A percentile compares a stretch with the other conserved stretches of the same genome.
These are phyloP conservation scores for Mycena polygramma DNA, from an alignment of 768 basidiomycete genomes.

Conservation along the genomic window DNA sequence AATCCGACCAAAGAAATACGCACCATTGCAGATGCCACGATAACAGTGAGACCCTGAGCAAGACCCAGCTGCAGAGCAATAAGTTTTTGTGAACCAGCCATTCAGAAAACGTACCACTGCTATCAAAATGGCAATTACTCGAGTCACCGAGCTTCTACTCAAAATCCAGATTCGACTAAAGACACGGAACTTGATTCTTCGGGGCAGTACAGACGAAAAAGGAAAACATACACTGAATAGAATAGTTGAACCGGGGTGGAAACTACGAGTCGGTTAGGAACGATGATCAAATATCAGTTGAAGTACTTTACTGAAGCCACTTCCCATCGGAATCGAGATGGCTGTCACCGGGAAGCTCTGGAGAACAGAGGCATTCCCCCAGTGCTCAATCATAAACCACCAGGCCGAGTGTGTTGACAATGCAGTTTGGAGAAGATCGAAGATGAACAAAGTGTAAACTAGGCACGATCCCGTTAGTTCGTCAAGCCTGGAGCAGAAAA, in stretches of 20 bases:
- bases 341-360: slow-evolving; percentile 17
- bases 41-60: not conserved
- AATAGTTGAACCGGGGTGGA: slow-evolving; percentile 18
- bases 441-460: slow-evolving; percentile 12
- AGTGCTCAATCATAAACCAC: slow-evolving; percentile 22
- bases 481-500: no score
- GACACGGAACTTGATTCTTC: no score
- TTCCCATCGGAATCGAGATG: slow-evolving; percentile 7
- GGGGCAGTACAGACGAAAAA: no score
- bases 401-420: slow-evolving; percentile 24
- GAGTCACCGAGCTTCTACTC: not conserved
- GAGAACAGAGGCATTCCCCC: slow-evolving; percentile 17
- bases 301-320: slow-evolving; percentile 15
- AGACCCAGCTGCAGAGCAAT: not conserved
- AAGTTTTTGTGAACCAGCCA: not conserved
- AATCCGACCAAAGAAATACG: not conserved
- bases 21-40: not conserved
- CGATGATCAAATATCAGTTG: no score
- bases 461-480: not conserved
- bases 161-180: slow-evolving; percentile 8
- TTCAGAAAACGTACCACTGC: slow-evolving; percentile 16
- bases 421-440: slow-evolving; percentile 19
- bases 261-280: not conserved
- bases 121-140: slow-evolving; percentile 5
- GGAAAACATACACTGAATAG: slow-evolving; percentile 11